A percentile compares a stretch with the other conserved stretches of the same genome.
phyloP scores from a whole-genome alignment of 176 grass and related monocot species.

The Aegilops sharonensis region DNA sequence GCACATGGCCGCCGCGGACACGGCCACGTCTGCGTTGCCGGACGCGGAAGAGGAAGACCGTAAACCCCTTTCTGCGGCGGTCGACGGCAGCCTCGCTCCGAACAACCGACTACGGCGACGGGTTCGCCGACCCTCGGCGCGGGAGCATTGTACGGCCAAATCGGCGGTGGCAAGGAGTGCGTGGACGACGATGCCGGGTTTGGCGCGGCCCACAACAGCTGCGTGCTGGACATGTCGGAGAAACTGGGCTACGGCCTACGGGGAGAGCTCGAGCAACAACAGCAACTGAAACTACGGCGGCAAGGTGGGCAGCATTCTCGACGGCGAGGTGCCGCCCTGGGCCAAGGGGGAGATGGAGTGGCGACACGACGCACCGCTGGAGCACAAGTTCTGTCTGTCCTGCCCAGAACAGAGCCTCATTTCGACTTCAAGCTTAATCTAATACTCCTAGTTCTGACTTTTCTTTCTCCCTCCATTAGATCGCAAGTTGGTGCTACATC shows the following conservation, averaged over 20 bases:
- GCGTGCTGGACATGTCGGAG: constrained; percentile 56
- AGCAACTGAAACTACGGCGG: constrained; percentile 60
- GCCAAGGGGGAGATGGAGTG: not conserved
- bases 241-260: constrained; percentile 52
- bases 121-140: not conserved
- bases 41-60: not conserved
- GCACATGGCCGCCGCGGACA: not conserved
- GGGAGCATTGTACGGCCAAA: constrained; percentile 29
- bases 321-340: constrained; percentile 58
- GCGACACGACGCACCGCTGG: constrained; percentile 34
- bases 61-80: not conserved
- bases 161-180: not conserved
- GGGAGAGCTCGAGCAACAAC: constrained; percentile 74
- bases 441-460: too few species aligned
- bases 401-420: too few species aligned
- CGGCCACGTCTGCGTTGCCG: not conserved
- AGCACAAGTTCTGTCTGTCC: constrained; percentile 35
- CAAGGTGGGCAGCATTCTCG: constrained; percentile 41
- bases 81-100: not conserved
- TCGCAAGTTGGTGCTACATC: too few species aligned
- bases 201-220: constrained; percentile 40
- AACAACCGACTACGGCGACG: constrained; percentile 19
- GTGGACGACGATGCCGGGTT: constrained; percentile 4
- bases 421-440: too few species aligned
- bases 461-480: too few species aligned